Base-by-base conservation (phyloP, 179 eudicot species). In the Amaranthus tricolor region DNA sequence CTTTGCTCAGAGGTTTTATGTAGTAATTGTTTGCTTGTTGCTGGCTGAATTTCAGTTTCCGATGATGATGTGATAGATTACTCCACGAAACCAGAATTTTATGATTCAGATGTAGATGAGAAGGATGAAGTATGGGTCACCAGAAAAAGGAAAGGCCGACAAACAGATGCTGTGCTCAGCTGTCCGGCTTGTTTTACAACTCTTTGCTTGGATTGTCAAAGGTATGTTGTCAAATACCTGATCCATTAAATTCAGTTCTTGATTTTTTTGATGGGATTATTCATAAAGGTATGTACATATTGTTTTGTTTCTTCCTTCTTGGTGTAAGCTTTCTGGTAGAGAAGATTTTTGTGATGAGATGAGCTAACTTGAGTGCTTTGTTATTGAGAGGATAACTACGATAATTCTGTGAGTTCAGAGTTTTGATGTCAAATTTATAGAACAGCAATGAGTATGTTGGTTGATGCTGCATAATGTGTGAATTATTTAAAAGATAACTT, bases 111-210 rank as follows among this genome's bases (percentile, higher is more conserved):
- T 62, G 83, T 94, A 57, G 98, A 94, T 60, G 84, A 85, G 54
- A 92, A 89, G 75, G 94, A 94, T 79, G 93, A 92, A 76, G 8
- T 73, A 43, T 94, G 97, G 97, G 96, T 89, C 49, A 81, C 88
- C 54, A 89, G 70, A 66, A 84, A 82, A 76, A 81, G 91, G 71
- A 82, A 86, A 77, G 91, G 97, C 76, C 86, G 57, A 14, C 59
- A 71, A 49, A 90, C 96, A 17, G 98, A 94, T 79, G 97, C 98
- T 9, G 89, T 86, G 31, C 91, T 94, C 72, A 92, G 94, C 84
- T 94, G 98, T 78, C 98, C 96, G 48, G 97, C 98, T 77, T 94
- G 98, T 78, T 94, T 94, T 76, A 92, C 96, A 48, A 92, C 93
- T 51, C 82, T 94, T 73, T 87, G 91, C 83, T 76, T 85, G 1